Conservation (phyloP, 805 yeast genomes). For the Candida multigemmis region DNA sequence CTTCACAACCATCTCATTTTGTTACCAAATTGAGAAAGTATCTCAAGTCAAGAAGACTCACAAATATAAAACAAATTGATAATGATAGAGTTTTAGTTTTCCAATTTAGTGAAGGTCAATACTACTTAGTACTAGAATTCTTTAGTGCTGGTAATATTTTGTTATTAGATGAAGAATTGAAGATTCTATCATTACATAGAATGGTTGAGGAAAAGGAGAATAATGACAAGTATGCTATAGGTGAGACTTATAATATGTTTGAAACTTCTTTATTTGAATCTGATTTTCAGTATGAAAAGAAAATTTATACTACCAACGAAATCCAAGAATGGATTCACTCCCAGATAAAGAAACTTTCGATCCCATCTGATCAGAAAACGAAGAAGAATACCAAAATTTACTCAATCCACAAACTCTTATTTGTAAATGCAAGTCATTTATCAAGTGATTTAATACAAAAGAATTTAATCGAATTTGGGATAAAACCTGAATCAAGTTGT, state of each 20-base stretch:
- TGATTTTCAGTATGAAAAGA: slow-evolving; percentile 5
- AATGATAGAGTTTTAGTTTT: slow-evolving; percentile 79
- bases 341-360: slow-evolving; percentile 17
- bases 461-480: slow-evolving; percentile 33
- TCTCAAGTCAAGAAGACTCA: slow-evolving; percentile 68
- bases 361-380: slow-evolving; percentile 1
- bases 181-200: slow-evolving; percentile 69
- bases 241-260: slow-evolving; percentile 59
- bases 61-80: slow-evolving; percentile 64
- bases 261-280: slow-evolving; percentile 30
- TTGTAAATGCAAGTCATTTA: slow-evolving; percentile 60
- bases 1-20: slow-evolving; percentile 77
- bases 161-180: slow-evolving; percentile 58
- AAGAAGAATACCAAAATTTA: slow-evolving; percentile 36
- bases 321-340: slow-evolving; percentile 30
- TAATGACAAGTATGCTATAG: slow-evolving; percentile 61
- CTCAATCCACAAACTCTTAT: slow-evolving; percentile 63
- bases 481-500: slow-evolving; percentile 37
- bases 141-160: slow-evolving; percentile 92
- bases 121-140: slow-evolving; percentile 76
- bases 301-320: slow-evolving; percentile 16
- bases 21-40: slow-evolving; percentile 83
- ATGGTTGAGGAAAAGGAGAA: slow-evolving; percentile 67
- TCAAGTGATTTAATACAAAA: slow-evolving; percentile 73
- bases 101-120: slow-evolving; percentile 75